These are phyloP conservation scores for Rhodotorula sp. DNA, from an alignment of 1,284 basidiomycete species.

Conservation along the genomic window DNA sequence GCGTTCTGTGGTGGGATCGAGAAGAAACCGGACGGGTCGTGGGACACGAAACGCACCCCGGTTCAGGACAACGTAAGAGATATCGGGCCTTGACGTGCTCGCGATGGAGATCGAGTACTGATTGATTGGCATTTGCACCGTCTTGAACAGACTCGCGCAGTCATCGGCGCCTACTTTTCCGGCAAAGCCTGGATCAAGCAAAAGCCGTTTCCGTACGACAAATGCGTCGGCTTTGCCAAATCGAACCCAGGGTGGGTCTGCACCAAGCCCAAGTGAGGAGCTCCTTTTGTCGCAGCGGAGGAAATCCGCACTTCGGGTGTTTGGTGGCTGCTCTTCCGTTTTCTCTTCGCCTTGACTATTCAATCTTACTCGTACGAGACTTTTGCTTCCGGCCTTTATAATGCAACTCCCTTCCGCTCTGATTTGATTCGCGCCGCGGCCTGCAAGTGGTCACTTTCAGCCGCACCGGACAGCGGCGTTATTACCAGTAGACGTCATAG, in stretches of 20 bases:
- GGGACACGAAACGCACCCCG: constrained; percentile 6
- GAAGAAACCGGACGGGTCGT: constrained; percentile 20
- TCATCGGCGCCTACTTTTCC: background rate
- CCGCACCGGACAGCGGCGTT: no score
- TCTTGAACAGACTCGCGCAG: background rate
- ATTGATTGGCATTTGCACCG: background rate
- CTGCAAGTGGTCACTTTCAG: no score
- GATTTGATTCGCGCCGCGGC: no score
- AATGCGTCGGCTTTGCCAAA: background rate
- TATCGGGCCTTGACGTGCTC: background rate
- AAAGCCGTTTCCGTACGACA: background rate
- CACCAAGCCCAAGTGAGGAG: background rate
- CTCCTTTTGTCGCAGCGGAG: no score
- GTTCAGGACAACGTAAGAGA: constrained; percentile 10
- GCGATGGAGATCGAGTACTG: no score
- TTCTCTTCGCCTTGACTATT: no score
- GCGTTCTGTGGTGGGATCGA: constrained; percentile 23
- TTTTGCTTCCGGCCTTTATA: no score
- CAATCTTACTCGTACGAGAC: no score
- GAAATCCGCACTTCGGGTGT: no score
- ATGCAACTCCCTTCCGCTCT: no score
- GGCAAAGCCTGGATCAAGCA: background rate
- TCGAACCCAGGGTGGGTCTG: background rate
- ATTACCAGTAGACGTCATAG: no score
- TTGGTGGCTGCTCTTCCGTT: no score